These are phyloP conservation scores for Vigna mungo DNA, from an alignment of 306 rosid genomes.

Conservation along the genomic window DNA sequence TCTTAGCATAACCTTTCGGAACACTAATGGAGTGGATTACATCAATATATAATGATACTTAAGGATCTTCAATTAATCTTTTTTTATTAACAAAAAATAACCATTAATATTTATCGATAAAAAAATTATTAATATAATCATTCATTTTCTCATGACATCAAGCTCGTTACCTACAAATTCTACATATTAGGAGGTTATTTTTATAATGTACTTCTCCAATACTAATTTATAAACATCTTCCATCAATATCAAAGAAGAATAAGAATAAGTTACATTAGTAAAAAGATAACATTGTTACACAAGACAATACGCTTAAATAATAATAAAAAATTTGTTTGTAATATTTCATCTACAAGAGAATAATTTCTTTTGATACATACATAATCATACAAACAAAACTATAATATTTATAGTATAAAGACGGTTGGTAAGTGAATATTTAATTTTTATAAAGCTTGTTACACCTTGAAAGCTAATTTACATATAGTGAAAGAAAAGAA, in stretches of 20 bases:
- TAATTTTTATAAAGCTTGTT: slow-evolving; percentile 21
- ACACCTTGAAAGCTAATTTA: slow-evolving; percentile 31
- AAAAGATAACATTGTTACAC: background rate
- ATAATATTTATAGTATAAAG: slow-evolving; percentile 35
- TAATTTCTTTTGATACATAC: slow-evolving; percentile 34
- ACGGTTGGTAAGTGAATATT: slow-evolving; percentile 15
- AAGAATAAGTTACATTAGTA: background rate
- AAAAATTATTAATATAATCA: no score
- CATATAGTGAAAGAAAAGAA: slow-evolving; percentile 44
- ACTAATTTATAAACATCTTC: no score
- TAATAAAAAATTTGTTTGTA: background rate
- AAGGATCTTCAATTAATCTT: no score
- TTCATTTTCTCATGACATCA: no score
- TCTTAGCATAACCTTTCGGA: no score
- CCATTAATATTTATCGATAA: no score
- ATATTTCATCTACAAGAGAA: slow-evolving; percentile 18
- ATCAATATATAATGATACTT: no score
- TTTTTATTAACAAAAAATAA: no score
- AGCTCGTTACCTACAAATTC: no score
- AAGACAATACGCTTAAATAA: background rate
- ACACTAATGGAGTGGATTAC: no score
- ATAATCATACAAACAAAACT: slow-evolving; percentile 27
- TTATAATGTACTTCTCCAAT: no score
- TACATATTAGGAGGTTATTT: no score
- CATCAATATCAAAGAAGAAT: background rate